Percentiles rank a stretch among this genome's conserved stretches.
Conservation (phyloP, 441 rosid genomes). For the Viola pubescens region DNA sequence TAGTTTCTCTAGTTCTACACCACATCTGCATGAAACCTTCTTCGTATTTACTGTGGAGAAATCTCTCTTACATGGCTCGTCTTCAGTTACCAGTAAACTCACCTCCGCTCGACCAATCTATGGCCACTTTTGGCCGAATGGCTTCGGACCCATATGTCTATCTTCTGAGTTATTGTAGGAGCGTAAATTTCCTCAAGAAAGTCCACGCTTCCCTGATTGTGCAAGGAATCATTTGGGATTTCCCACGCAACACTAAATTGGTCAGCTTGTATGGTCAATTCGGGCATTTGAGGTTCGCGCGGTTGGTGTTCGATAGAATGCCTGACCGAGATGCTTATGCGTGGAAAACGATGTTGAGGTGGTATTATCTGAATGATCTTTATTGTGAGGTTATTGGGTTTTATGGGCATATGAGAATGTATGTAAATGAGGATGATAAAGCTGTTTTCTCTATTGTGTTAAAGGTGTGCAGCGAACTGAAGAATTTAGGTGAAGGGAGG, state of each 20-base stretch:
- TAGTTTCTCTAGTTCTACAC: slow-evolving; percentile 13
- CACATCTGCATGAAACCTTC: slow-evolving; percentile 14
- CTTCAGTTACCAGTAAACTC: background rate
- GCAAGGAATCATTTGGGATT: slow-evolving; percentile 37
- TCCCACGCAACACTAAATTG: slow-evolving; percentile 48
- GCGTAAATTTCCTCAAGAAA: slow-evolving; percentile 32
- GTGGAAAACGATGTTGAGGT: slow-evolving; percentile 55
- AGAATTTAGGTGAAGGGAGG: slow-evolving; percentile 33
- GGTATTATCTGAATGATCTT: slow-evolving; percentile 42
- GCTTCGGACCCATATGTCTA: slow-evolving; percentile 29
- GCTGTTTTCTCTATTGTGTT: slow-evolving; percentile 44
- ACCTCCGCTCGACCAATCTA: slow-evolving; percentile 11
- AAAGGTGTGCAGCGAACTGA: slow-evolving; percentile 47
- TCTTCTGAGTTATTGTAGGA: slow-evolving; percentile 41
- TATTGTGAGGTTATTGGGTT: slow-evolving; percentile 29
- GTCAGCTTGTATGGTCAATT: slow-evolving; percentile 50
- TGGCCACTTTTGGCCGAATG: slow-evolving; percentile 17
- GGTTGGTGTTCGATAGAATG: slow-evolving; percentile 43
- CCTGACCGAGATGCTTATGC: slow-evolving; percentile 46
- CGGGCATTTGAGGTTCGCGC: slow-evolving; percentile 44
- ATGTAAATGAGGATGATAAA: slow-evolving; percentile 33
- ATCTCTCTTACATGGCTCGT: slow-evolving; percentile 10
- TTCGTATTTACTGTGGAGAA: slow-evolving; percentile 16
- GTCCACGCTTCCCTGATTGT: slow-evolving; percentile 38
- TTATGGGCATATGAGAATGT: slow-evolving; percentile 33